Base-by-base conservation (phyloP, 306 rosid species). In the Datisca glomerata region DNA sequence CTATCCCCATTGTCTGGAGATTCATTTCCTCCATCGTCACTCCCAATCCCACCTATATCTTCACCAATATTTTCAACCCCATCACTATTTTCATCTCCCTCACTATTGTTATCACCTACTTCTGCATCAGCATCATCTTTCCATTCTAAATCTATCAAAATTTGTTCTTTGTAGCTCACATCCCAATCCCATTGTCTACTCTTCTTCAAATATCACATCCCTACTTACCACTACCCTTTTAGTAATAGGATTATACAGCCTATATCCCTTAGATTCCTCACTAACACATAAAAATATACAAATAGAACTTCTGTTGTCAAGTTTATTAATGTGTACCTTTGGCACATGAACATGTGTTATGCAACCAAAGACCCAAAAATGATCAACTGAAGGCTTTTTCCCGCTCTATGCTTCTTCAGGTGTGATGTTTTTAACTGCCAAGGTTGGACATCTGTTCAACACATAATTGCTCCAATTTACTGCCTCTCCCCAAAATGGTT, bases 131-230 rank as follows among this genome's bases (percentile, higher is more conserved):
- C 29, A 21, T 21, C 13, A 10, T 43, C 47, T 15, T 16, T 24
- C 41, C 25, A 47, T 29, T 47, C 53, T 13, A 47, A 17, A 20
- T 47, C 53, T 4, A 47, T 5, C 25, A 22, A 29, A 4, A 27
- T 16, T 12, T 29, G 24, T 8, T 47, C 40, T 15, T 47, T 15
- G 7, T 16, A 10, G 17, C 53, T 47, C 13, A 4, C 18, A 8
- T 47, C 25, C 25, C 41, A 28, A 9, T 47, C 53, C 40, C 40
- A 47, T 10, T 11, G 5, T 4, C 18, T 47, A 1, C 8, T 47
- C 41, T 25, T 45, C 36, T 24, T 45, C 36, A 45, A 45, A 45
- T 5, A 24, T 45, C 7, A 45, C 37, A 45, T 45, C 51, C 14
- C 21, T 24, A 9, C 51, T 45, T 15, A 25, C 12, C 18, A 24